Evolutionary conservation across 202 grass and related monocot species (phyloP).

Genomic region (Thinopyrum obtusiflorum): DNA sequence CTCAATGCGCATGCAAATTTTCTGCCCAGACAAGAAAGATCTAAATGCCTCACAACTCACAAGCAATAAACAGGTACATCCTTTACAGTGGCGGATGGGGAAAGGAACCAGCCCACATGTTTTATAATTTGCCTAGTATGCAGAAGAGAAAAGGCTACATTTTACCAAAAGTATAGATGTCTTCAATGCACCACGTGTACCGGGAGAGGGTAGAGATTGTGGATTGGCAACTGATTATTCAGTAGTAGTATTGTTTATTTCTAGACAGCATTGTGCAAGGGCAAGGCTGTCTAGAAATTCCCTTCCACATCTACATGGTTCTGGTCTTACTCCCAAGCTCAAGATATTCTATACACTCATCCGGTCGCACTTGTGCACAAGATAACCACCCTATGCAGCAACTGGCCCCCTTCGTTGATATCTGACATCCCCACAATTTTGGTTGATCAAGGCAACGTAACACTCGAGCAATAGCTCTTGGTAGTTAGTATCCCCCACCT

Average conservation of each 20-base stretch:
- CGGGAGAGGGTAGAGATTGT: background rate
- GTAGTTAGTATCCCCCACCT: background rate
- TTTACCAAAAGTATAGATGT: background rate
- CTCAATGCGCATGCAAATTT: conserved; percentile 12
- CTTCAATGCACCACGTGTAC: background rate
- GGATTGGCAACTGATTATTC: background rate
- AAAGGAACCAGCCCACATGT: background rate
- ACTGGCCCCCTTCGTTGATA: background rate
- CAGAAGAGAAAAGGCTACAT: background rate
- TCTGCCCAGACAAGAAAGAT: conserved; percentile 12
- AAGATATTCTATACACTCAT: background rate
- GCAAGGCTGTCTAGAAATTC: background rate
- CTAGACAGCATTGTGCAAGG: background rate
- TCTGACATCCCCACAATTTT: conserved; percentile 3
- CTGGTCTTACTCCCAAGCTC: background rate
- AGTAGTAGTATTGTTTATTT: background rate
- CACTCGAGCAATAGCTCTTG: background rate
- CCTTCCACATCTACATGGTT: background rate
- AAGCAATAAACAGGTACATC: background rate
- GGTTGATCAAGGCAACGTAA: background rate
- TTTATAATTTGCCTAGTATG: background rate
- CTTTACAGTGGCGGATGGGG: background rate
- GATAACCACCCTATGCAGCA: background rate
- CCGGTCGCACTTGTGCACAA: background rate
- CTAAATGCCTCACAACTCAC: background rate